phyloP scores from a whole-genome alignment of 345 rosid genomes.

The Tarenaya hassleriana region DNA sequence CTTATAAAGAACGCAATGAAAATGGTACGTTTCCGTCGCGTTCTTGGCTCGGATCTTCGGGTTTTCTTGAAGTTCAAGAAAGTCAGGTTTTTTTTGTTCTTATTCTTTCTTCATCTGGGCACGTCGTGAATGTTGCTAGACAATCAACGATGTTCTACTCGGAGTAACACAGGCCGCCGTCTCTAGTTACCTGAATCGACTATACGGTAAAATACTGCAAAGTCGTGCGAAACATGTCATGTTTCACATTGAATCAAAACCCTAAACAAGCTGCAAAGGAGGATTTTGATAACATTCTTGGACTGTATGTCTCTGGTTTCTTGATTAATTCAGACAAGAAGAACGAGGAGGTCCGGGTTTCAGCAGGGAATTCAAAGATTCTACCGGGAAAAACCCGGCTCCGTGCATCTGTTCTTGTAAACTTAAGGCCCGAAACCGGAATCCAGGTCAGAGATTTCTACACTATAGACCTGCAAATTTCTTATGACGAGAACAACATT shows the following conservation, averaged over 20 bases:
- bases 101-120: no score
- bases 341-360: background rate
- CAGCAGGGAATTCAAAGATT: slow-evolving; percentile 1
- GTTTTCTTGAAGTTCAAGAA: no score
- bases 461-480: no score
- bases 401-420: slow-evolving; percentile 34
- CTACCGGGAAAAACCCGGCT: slow-evolving; percentile 28
- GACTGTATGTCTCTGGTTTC: background rate
- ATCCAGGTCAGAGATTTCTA: slow-evolving; percentile 33
- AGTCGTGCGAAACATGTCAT: background rate
- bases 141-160: slow-evolving; percentile 57
- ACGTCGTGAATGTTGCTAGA: slow-evolving; percentile 26
- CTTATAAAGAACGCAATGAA: slow-evolving; percentile 7
- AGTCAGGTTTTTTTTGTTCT: no score
- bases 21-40: slow-evolving; percentile 18
- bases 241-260: background rate
- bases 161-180: slow-evolving; percentile 63
- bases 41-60: background rate
- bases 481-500: background rate
- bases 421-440: slow-evolving; percentile 37
- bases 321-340: background rate
- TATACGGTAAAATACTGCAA: slow-evolving; percentile 31
- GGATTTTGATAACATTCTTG: no score
- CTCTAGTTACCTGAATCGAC: slow-evolving; percentile 39
- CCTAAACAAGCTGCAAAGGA: no score